A percentile compares a stretch with the other conserved stretches of the same genome.
These are phyloP conservation scores for Chrysoporthe cubensis DNA, from an alignment of 2,329 filamentous ascomycete species.

Conservation along the genomic window DNA sequence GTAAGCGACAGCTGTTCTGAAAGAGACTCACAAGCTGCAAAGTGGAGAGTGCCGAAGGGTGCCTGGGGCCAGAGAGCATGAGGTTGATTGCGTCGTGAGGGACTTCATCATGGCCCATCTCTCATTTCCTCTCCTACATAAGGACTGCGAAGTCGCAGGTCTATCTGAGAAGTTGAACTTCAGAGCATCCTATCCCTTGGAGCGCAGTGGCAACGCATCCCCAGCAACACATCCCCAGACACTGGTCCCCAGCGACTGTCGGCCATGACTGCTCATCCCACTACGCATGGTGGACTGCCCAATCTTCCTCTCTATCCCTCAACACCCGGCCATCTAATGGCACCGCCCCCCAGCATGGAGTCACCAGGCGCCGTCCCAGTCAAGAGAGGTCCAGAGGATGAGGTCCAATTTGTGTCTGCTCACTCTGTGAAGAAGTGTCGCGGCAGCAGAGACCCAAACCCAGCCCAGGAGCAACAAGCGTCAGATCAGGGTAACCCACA, in stretches of 20 bases:
- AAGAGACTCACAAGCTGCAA: neutral
- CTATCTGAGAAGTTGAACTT: neutral
- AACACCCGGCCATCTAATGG: neutral
- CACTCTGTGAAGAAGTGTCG: constrained; percentile 30
- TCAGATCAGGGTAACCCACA: neutral
- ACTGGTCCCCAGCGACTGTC: neutral
- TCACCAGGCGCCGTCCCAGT: neutral
- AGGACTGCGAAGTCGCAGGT: neutral
- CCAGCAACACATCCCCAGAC: neutral
- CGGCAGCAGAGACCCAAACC: constrained; percentile 16
- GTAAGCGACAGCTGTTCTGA: neutral
- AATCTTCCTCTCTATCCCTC: neutral
- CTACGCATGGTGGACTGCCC: constrained; percentile 11
- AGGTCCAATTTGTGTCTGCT: constrained; percentile 31
- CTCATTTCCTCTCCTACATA: neutral
- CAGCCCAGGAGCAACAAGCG: neutral
- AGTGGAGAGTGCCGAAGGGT: neutral
- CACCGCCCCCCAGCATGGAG: constrained; percentile 11
- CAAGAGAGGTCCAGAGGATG: constrained; percentile 30
- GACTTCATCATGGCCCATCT: neutral
- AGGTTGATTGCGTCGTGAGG: constrained; percentile 1
- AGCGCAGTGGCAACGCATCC: neutral
- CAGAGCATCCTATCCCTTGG: neutral
- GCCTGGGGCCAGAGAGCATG: neutral
- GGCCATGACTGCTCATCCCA: neutral